Base-by-base conservation (phyloP, 2,329 filamentous ascomycete genomes). In the Xenoacremonium recifei region DNA sequence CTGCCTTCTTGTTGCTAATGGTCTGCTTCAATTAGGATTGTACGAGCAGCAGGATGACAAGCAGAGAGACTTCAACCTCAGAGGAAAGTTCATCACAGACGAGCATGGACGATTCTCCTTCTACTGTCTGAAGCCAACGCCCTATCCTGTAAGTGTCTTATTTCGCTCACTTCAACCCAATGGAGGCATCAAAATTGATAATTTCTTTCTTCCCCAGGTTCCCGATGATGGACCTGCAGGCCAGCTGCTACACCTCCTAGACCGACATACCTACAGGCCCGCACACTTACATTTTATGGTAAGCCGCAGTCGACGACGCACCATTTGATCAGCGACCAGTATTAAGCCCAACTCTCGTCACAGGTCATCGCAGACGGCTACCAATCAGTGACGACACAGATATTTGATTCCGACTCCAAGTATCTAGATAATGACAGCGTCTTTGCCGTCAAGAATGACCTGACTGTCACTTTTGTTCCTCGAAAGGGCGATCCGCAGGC, bases 21-120 rank as follows among this genome's bases (percentile, higher is more conserved):
- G 3, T 9, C 23, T 9, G 13, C 23, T 7, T 27, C 7, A 10
- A 4, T 4, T 21, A 68, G 69, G 70, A 7, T 57, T 73, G 57
- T 84, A 85, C 50, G 85, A 89, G 67, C 85, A 89, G 65, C 86
- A 90, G 64, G 86, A 90, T 50, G 69, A 76, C 0, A 66, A 77
- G 2, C 85, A 90, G 66, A 71, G 76, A 6, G 85, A 90, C 42
- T 81, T 82, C 65, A 91, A 91, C 61, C 72, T 91, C 17, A 77
- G 87, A 4, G 87, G 87, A 5, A 80, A 81, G 34, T 89, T 90
- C 59, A 74, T 69, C 37, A 89, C 86, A 2, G 82, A 85, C 47
- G 68, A 68, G 5, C 68, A 84, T 16, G 86, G 87, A 2, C 68
- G 70, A 13, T 90, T 87, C 60, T 71, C 69, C 2, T 71, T 83